These are phyloP conservation scores for Daldinia caldariorum DNA, from an alignment of 495 filamentous ascomycete species.

Conservation along the genomic window DNA sequence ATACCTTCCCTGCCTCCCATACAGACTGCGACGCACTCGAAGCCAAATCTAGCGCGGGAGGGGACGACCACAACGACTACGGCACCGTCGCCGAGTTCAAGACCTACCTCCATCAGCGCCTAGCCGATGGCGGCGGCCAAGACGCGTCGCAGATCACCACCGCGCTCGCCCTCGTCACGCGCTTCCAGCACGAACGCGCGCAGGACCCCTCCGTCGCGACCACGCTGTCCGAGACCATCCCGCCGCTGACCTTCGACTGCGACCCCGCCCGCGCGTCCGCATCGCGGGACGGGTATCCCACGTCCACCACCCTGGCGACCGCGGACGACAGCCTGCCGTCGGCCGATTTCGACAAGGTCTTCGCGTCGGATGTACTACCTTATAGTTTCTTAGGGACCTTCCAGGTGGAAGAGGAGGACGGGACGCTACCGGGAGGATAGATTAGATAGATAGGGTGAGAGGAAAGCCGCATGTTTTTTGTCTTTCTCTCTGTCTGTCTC, in stretches of 20 bases:
- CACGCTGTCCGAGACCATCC: neutral
- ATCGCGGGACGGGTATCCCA: slow-evolving; percentile 8
- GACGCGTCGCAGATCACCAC: slow-evolving; percentile 1
- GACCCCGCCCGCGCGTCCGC: neutral
- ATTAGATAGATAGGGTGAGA: neutral
- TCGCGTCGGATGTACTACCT: slow-evolving; percentile 1
- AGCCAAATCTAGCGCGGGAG: neutral
- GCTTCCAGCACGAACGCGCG: slow-evolving; percentile 1
- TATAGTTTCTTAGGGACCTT: neutral
- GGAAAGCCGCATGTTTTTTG: neutral
- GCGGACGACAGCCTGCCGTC: neutral
- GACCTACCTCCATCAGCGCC: slow-evolving; percentile 10
- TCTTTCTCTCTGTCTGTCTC: too few species aligned
- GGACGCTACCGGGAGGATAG: slow-evolving; percentile 9
- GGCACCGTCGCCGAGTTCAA: slow-evolving; percentile 12
- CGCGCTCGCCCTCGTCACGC: slow-evolving; percentile 14
- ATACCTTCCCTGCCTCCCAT: neutral
- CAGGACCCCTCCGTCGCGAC: neutral
- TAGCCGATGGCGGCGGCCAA: neutral
- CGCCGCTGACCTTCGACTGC: slow-evolving; percentile 10
- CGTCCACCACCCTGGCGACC: neutral
- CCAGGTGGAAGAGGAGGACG: neutral
- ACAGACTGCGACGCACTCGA: slow-evolving; percentile 9
- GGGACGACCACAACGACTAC: neutral
- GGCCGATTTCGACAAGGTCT: slow-evolving; percentile 1